A percentile compares a stretch with the other conserved stretches of the same genome.
phyloP scores from a whole-genome alignment of 2,329 filamentous ascomycete species.

The Albifimbria verrucaria region DNA sequence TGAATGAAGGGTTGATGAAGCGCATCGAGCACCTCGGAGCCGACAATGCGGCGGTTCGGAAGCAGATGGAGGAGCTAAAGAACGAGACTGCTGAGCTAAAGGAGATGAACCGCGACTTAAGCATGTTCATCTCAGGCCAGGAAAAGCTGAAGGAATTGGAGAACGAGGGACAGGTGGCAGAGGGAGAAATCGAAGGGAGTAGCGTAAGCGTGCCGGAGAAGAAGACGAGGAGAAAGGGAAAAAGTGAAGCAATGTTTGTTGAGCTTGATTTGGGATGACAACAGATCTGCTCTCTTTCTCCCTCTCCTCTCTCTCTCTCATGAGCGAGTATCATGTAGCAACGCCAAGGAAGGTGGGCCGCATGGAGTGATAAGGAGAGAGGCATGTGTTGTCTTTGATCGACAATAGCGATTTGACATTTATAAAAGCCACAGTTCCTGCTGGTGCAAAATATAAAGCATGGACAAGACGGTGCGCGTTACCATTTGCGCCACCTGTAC shows the following conservation, averaged over 20 bases:
- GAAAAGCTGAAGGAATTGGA: slow-evolving; percentile 74
- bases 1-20: slow-evolving; percentile 76
- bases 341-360: too few species aligned
- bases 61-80: slow-evolving; percentile 55
- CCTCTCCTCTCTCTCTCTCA: too few species aligned
- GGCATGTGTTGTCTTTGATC: too few species aligned
- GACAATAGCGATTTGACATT: too few species aligned
- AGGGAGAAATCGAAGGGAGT: slow-evolving; percentile 73
- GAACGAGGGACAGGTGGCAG: slow-evolving; percentile 53
- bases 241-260: slow-evolving; percentile 25
- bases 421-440: too few species aligned
- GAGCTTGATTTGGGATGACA: not conserved
- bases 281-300: not conserved
- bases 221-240: slow-evolving; percentile 52
- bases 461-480: too few species aligned
- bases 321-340: too few species aligned
- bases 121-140: slow-evolving; percentile 81
- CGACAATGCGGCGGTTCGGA: slow-evolving; percentile 55
- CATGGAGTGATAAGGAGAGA: too few species aligned
- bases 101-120: slow-evolving; percentile 83
- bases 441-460: too few species aligned
- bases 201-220: slow-evolving; percentile 64
- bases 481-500: too few species aligned
- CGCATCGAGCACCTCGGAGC: slow-evolving; percentile 72
- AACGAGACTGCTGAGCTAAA: slow-evolving; percentile 68